These are phyloP conservation scores for Porphyridium purpureum DNA, from an alignment of 23 red algal species.

Conservation along the genomic window DNA sequence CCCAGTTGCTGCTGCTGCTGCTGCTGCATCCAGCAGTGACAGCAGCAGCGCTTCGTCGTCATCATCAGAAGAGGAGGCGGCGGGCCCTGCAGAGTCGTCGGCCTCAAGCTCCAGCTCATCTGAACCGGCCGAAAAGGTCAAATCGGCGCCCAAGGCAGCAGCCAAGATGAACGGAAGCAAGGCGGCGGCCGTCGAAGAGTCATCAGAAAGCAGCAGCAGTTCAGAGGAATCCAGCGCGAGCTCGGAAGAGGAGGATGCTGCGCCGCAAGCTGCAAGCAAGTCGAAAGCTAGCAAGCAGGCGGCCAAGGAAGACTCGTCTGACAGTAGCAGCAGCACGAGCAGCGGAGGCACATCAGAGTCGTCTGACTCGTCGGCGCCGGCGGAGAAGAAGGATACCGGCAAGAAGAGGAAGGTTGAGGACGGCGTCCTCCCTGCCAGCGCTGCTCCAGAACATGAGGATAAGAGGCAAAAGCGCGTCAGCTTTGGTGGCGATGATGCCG, in stretches of 20 bases:
- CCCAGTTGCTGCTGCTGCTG: neutral
- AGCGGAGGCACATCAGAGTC: too few relatives aligned
- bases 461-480: neutral
- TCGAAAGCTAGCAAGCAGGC: neutral
- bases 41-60: too few relatives aligned
- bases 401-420: neutral
- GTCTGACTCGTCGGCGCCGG: neutral
- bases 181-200: neutral
- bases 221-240: neutral
- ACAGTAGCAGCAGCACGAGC: too few relatives aligned
- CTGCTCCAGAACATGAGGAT: neutral
- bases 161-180: neutral
- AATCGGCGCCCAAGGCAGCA: neutral
- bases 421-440: neutral
- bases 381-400: too few relatives aligned
- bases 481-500: neutral
- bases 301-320: neutral
- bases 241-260: neutral
- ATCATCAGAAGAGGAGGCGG: too few relatives aligned
- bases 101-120: neutral
- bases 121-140: neutral
- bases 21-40: conserved; percentile 3
- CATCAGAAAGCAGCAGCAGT: neutral
- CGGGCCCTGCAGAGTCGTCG: too few relatives aligned
- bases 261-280: neutral